Base-by-base conservation (phyloP, 208 protist genomes). In the Wallacemonas collosoma region DNA sequence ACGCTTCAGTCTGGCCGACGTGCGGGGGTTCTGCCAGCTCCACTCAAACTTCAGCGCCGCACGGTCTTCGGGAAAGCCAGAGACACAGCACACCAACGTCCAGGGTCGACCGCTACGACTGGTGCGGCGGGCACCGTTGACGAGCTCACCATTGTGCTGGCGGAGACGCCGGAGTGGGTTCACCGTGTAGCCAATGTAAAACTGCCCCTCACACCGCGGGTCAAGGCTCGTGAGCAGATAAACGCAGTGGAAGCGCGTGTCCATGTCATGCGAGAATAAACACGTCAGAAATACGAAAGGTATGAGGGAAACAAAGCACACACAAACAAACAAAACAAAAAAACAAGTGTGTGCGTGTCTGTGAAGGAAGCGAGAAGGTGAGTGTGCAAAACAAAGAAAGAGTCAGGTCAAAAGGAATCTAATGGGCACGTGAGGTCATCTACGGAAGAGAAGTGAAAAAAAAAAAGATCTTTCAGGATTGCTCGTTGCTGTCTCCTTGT, bases 21-120 rank as follows among this genome's bases (percentile, higher is more conserved):
- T 81, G 17, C 38, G 73, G 8, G 94, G 95, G 77, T 98, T 75
- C 79, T 98, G 94, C 95, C 95, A 98, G 66, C 87, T 89, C 95
- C 96, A 98, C 83, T 98, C 97, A 64, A 98, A 98, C 78, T 98
- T 96, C 17, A 98, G 83, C 26, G 95, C 97, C 6, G 84, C 72
- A 38, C 85, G 81, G 61, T 98, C 91, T 69, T 94, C 88, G 1
- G 90, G 68, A 63, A 98, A 98, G 54, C 97, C 97, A 44, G 94
- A 93, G 41, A 98, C 89, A 66, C 93, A 94, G 70, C 92, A 89
- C 2, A 98, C 68, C 8, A 98, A 78, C 53, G 79, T 77, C 97
- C 97, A 98, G 47, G 97, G 97, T 44, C 95, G 86, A 0, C 88
- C 84, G 8, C 87, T 81, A 1, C 84, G 83, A 17, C 79, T 83